Base-by-base conservation (phyloP, 1,284 basidiomycete species). In the Puccinia coronata region DNA sequence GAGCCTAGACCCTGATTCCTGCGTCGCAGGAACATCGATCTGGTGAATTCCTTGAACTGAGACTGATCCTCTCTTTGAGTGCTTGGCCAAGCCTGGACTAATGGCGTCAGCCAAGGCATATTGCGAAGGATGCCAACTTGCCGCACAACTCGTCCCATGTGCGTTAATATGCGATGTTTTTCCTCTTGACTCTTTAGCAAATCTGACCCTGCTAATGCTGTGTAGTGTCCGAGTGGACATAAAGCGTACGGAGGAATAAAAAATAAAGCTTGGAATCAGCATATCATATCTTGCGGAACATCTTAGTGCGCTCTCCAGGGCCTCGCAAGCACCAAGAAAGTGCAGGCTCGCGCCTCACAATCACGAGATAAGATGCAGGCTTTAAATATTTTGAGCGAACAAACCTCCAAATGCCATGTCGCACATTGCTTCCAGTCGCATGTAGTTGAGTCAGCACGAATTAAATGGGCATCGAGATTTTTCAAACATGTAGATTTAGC, bases 41-140 rank as follows among this genome's bases (percentile, higher is more conserved):
- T 78, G 34, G 76, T 78, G 25, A 78, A 78, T 47, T 78, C 49
- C 53, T 49, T 78, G 61, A 78, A 78, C 20, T 41, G 25, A 51
- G 20, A 28, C 28, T 78, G 76, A 28, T 78, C 41, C 47, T 53
- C 70, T 36, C 61, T 51, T 49, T 77, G 55, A 67, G 59, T n/a
- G 57, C 67, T 69, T 31, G 76, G 51, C 43, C 43, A 67, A 12
- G 49, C 36, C 23, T 78, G 65, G 61, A 78, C 76, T 39, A 78
- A 31, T 49, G 76, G 49, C 25, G 76, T 78, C 43, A 78, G 49
- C 76, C 76, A 78, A 23, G 76, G 76, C 49, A 78, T 65, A n/a
- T 78, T 78, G 41, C 76, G 59, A 53, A 78, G 28, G n/a, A 78
- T 78, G 9, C 76, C 76, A 78, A 78, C 76, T 78, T 78, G 76